These are phyloP conservation scores for Leccinum subtestaceum DNA, from an alignment of 768 basidiomycete species.

Conservation along the genomic window DNA sequence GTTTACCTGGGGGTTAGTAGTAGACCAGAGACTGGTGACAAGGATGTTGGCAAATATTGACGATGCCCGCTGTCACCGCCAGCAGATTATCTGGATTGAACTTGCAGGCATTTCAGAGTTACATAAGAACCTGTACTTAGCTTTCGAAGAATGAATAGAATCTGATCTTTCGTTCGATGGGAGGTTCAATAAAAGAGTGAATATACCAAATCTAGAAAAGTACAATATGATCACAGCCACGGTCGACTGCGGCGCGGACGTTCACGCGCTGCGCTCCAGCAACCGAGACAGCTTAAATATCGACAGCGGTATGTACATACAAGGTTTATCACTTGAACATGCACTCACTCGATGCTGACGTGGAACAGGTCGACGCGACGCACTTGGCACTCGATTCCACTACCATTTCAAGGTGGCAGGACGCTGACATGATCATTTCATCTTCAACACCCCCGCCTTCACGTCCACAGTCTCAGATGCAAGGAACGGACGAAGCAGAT, in stretches of 20 bases:
- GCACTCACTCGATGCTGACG: conserved; percentile 6
- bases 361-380: neutral
- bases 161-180: too few species aligned
- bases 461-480: neutral
- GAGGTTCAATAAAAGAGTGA: too few species aligned
- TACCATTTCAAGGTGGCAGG: neutral
- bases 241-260: neutral
- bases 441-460: conserved; percentile 13
- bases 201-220: too few species aligned
- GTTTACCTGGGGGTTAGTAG: too few species aligned
- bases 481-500: conserved; percentile 26
- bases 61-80: too few species aligned
- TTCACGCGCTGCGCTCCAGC: neutral
- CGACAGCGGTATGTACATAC: neutral
- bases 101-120: too few species aligned
- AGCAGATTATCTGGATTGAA: too few species aligned
- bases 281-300: neutral
- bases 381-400: too few species aligned
- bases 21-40: too few species aligned
- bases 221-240: neutral
- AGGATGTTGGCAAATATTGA: too few species aligned
- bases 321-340: neutral
- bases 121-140: too few species aligned
- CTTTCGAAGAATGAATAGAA: too few species aligned
- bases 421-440: conserved; percentile 20